A percentile compares a stretch with the other conserved stretches of the same genome.
phyloP scores from a whole-genome alignment of 345 rosid species.

The Sisymbrium altissimum region DNA sequence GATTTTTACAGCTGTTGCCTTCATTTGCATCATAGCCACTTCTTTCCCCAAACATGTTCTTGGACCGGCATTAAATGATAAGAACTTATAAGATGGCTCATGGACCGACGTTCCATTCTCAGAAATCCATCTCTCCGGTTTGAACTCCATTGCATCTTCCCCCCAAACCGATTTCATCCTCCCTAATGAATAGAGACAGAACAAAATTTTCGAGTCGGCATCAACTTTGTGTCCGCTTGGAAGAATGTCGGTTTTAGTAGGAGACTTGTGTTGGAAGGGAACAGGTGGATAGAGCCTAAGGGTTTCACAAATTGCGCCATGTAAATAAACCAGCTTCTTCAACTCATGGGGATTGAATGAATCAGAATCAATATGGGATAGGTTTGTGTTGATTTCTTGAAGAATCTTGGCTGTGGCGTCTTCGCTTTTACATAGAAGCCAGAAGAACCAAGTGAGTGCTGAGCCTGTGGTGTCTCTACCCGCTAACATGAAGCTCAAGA shows the following conservation, averaged over 20 bases:
- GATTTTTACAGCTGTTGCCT: constrained; percentile 39
- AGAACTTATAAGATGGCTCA: constrained; percentile 56
- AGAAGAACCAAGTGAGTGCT: constrained; percentile 50
- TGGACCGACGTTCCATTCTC: constrained; percentile 25
- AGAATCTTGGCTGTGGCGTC: constrained; percentile 31
- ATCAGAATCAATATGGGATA: background rate
- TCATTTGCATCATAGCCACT: constrained; percentile 55
- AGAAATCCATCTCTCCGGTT: constrained; percentile 46
- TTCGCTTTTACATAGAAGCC: constrained; percentile 38
- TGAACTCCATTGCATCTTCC: constrained; percentile 41
- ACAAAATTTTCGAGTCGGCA: constrained; percentile 30
- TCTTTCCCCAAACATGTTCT: constrained; percentile 63
- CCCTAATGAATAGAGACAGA: constrained; percentile 34
- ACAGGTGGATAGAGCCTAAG: constrained; percentile 47
- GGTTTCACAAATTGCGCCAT: constrained; percentile 41
- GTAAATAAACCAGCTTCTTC: constrained; percentile 40
- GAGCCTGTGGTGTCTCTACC: constrained; percentile 46
- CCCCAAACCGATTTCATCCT: constrained; percentile 48
- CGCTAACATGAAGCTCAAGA: constrained; percentile 38
- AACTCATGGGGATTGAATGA: constrained; percentile 13
- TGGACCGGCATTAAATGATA: constrained; percentile 62
- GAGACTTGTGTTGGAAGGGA: constrained; percentile 38
- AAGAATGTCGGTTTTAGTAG: constrained; percentile 36
- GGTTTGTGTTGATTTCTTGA: constrained; percentile 31
- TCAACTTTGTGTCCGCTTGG: constrained; percentile 46